These are phyloP conservation scores for Apiospora saccharicola DNA, from an alignment of 2,329 filamentous ascomycete genomes.

Conservation along the genomic window DNA sequence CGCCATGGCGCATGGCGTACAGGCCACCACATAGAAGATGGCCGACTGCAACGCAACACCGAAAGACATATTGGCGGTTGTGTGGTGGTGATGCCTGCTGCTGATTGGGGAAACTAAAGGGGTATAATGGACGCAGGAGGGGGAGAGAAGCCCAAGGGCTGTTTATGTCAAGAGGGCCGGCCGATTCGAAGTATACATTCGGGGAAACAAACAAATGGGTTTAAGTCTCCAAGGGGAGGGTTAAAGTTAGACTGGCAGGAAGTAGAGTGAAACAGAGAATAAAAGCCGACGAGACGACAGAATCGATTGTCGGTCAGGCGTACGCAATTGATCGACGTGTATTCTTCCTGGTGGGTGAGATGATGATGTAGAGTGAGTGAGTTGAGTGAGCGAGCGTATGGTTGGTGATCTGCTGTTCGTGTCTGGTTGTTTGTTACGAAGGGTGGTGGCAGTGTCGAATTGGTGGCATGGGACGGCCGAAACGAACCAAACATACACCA, in stretches of 20 bases:
- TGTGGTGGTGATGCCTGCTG: neutral
- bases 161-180: conserved; percentile 14
- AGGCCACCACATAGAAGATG: conserved; percentile 79
- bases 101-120: neutral
- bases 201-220: conserved; percentile 10
- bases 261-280: neutral
- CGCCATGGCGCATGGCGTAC: conserved; percentile 78
- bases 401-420: neutral
- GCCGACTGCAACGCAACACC: conserved; percentile 74
- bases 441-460: conserved; percentile 8
- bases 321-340: conserved; percentile 16
- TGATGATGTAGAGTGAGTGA: conserved; percentile 5
- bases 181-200: conserved; percentile 15
- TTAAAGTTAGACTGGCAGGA: neutral
- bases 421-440: conserved; percentile 5
- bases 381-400: neutral
- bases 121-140: neutral
- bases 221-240: neutral
- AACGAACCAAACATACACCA: conserved; percentile 7
- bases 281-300: neutral
- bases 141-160: conserved; percentile 4
- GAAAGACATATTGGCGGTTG: conserved; percentile 54
- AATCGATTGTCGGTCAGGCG: conserved; percentile 2
- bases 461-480: neutral
- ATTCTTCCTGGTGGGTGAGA: neutral